phyloP scores from a whole-genome alignment of 1,284 basidiomycete genomes.

The Ceratobasidium sp. region DNA sequence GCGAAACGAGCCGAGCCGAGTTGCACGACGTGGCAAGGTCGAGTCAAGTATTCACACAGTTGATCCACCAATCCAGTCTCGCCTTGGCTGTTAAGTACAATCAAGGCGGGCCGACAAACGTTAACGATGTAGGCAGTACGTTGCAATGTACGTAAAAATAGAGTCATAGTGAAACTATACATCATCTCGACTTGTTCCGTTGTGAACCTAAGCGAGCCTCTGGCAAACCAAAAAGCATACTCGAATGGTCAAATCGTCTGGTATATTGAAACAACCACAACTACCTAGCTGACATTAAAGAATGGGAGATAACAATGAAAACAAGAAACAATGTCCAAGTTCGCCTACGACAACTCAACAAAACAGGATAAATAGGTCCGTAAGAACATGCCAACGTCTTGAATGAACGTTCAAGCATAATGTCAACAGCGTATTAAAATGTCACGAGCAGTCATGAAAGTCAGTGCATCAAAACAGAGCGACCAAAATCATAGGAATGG shows the following conservation, averaged over 20 bases:
- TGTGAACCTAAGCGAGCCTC: background rate
- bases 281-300: conserved; percentile 39
- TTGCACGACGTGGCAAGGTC: background rate
- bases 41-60: background rate
- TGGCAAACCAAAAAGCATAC: background rate
- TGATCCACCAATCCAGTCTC: conserved; percentile 4
- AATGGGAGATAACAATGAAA: conserved; percentile 14
- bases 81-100: background rate
- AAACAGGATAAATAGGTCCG: conserved; percentile 27
- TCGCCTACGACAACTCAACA: conserved; percentile 21
- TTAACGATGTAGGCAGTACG: background rate
- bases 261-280: conserved; percentile 17
- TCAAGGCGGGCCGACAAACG: background rate
- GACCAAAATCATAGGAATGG: conserved; percentile 1
- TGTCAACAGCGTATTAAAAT: conserved; percentile 11
- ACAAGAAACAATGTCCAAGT: conserved; percentile 37
- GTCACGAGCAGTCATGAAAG: conserved; percentile 10
- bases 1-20: background rate
- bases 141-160: conserved; percentile 3
- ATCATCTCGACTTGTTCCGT: background rate
- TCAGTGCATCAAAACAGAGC: conserved; percentile 16
- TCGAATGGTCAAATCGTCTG: background rate
- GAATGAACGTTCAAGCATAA: conserved; percentile 27
- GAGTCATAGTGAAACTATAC: background rate
- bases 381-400: background rate